Percentiles rank a stretch among this genome's conserved stretches.
These are phyloP conservation scores for Sporobolus alterniflorus DNA, from an alignment of 202 grass and related monocot species.

Conservation along the genomic window DNA sequence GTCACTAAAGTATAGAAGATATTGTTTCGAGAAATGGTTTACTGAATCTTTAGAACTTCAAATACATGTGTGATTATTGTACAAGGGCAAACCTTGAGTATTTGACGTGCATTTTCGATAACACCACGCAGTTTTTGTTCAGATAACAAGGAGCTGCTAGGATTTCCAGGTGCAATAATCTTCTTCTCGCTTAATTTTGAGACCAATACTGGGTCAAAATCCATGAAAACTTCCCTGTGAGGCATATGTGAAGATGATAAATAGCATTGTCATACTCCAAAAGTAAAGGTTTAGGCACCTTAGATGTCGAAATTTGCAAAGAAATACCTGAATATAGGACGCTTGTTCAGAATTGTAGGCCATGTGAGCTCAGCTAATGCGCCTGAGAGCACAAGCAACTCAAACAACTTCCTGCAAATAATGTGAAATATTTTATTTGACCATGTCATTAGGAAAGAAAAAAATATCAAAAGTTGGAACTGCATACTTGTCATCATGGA, in stretches of 20 bases:
- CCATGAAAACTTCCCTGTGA: conserved; percentile 94
- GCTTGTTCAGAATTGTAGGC: conserved; percentile 87
- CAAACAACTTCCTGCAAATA: conserved; percentile 88
- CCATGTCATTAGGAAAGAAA: not conserved
- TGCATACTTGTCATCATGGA: conserved; percentile 97
- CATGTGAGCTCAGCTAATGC: conserved; percentile 95
- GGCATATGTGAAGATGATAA: conserved; percentile 19
- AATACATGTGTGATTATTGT: not conserved
- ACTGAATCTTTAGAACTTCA: not conserved
- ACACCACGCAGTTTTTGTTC: conserved; percentile 87
- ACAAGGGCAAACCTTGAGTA: conserved; percentile 67
- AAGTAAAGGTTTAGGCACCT: not conserved
- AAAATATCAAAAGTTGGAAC: conserved; percentile 7
- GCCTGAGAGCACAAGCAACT: conserved; percentile 81
- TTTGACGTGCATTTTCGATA: conserved; percentile 85
- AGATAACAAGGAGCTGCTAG: conserved; percentile 75
- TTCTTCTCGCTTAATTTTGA: conserved; percentile 95
- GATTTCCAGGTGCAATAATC: conserved; percentile 72
- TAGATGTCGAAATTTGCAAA: conserved; percentile 9
- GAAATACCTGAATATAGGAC: conserved; percentile 77
- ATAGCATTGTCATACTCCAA: not conserved
- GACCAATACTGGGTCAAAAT: conserved; percentile 84
- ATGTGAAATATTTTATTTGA: conserved; percentile 21
- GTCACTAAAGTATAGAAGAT: not conserved
- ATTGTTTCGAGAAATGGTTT: not conserved